These are phyloP conservation scores for Dillenia suffruticosa DNA, from an alignment of 164 flowering plant species.

Conservation along the genomic window DNA sequence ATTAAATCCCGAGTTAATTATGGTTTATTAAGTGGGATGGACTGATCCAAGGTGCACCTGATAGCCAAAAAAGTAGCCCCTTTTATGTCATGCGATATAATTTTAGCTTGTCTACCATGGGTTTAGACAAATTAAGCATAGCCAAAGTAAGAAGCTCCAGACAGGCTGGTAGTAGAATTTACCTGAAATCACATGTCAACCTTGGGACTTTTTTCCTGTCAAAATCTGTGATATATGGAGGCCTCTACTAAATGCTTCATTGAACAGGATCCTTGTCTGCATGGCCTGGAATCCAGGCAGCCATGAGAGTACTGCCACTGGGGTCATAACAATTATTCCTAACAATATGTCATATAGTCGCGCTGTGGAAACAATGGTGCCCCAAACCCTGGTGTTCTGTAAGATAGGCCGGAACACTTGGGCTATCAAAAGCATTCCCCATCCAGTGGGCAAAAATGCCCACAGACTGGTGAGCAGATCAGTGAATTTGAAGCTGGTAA, in stretches of 20 bases:
- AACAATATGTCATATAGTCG: constrained; percentile 51
- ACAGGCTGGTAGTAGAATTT: constrained; percentile 1
- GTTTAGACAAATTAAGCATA: background rate
- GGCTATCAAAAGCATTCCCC: constrained; percentile 53
- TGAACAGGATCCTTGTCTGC: constrained; percentile 65
- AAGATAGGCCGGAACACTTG: constrained; percentile 45
- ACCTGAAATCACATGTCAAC: constrained; percentile 33
- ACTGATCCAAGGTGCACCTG: no score
- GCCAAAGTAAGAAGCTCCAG: background rate
- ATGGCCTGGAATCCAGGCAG: constrained; percentile 58
- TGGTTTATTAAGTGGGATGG: no score
- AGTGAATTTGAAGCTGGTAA: constrained; percentile 31
- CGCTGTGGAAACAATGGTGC: constrained; percentile 35
- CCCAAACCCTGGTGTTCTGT: constrained; percentile 33
- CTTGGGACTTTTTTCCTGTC: constrained; percentile 34
- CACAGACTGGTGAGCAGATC: constrained; percentile 47
- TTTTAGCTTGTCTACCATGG: no score
- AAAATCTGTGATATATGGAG: constrained; percentile 49
- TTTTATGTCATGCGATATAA: no score
- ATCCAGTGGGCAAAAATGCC: constrained; percentile 59
- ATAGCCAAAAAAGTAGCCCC: background rate
- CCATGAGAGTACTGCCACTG: constrained; percentile 59
- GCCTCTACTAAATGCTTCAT: constrained; percentile 62
- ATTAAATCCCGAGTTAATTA: no score
- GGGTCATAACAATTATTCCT: constrained; percentile 54